phyloP scores from a whole-genome alignment of 805 yeast species.

The Wickerhamomyces ciferrii region DNA sequence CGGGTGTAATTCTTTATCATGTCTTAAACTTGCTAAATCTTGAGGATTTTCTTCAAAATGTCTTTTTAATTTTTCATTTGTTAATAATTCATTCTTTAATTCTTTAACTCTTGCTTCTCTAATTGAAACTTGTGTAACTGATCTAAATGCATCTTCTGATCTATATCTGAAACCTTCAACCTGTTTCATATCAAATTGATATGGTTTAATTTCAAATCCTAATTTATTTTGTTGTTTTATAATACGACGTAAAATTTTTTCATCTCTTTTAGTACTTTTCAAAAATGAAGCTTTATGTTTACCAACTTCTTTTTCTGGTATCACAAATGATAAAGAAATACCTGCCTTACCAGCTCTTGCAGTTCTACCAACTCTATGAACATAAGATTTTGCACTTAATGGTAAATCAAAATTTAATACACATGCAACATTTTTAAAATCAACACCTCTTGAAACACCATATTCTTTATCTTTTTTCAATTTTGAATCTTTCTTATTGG shows the following conservation, averaged over 20 bases:
- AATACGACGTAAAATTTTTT: conserved; percentile 74
- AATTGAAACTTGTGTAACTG: conserved; percentile 83
- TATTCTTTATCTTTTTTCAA: conserved; percentile 64
- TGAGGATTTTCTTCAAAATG: conserved; percentile 97
- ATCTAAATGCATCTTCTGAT: conserved; percentile 94
- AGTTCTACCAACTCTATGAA: conserved; percentile 94
- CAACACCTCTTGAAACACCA: conserved; percentile 96
- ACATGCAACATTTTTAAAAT: conserved; percentile 93
- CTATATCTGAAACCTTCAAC: conserved; percentile 95
- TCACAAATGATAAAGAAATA: conserved; percentile 89
- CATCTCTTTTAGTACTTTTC: conserved; percentile 73
- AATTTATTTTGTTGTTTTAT: conserved; percentile 68
- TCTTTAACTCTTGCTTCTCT: conserved; percentile 93
- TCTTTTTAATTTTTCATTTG: conserved; percentile 85
- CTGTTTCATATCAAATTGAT: conserved; percentile 85
- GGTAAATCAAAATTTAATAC: conserved; percentile 95
- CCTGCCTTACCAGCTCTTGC: conserved; percentile 97
- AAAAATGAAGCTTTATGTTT: conserved; percentile 80
- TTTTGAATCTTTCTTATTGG: conserved; percentile 18
- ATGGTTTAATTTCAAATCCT: conserved; percentile 78
- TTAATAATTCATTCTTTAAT: conserved; percentile 76
- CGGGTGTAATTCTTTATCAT: conserved; percentile 84
- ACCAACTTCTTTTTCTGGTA: conserved; percentile 78
- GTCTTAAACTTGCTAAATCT: conserved; percentile 83
- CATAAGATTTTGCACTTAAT: conserved; percentile 79